phyloP scores from a whole-genome alignment of 2,329 filamentous ascomycete species.

The Orbilia quercus region DNA sequence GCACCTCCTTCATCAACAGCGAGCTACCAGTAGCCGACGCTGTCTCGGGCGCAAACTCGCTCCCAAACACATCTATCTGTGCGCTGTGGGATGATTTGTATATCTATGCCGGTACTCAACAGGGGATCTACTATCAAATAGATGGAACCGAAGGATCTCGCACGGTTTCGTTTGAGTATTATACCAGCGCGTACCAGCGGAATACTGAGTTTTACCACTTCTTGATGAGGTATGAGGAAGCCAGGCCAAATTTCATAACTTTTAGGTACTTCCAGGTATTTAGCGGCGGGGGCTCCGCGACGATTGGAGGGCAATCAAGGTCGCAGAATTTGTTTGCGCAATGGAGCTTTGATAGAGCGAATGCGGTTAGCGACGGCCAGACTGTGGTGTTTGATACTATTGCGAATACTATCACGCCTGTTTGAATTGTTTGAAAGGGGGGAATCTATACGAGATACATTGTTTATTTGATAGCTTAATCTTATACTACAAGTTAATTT shows the following conservation, averaged over 20 bases:
- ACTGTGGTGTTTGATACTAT: slow-evolving; percentile 40
- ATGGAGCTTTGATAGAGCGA: slow-evolving; percentile 39
- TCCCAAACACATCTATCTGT: slow-evolving; percentile 37
- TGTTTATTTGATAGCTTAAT: too few species aligned
- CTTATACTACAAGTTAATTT: too few species aligned
- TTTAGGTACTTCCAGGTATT: slow-evolving; percentile 47
- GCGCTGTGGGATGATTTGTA: slow-evolving; percentile 54
- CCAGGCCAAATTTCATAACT: slow-evolving; percentile 30
- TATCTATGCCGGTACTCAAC: slow-evolving; percentile 43
- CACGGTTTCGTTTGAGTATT: slow-evolving; percentile 43
- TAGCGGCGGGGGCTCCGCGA: slow-evolving; percentile 31
- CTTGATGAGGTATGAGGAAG: slow-evolving; percentile 48
- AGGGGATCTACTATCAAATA: slow-evolving; percentile 52
- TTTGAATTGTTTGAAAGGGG: too few species aligned
- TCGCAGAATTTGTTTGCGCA: slow-evolving; percentile 40
- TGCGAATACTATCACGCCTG: slow-evolving; percentile 24
- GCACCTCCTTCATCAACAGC: slow-evolving; percentile 50
- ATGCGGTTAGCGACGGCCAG: slow-evolving; percentile 31
- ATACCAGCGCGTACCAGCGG: slow-evolving; percentile 40
- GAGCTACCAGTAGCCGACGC: slow-evolving; percentile 26
- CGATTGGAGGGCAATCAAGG: slow-evolving; percentile 49
- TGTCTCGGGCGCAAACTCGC: slow-evolving; percentile 23
- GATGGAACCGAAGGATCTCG: slow-evolving; percentile 23
- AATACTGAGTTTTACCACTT: slow-evolving; percentile 50
- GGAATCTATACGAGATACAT: too few species aligned